Percentiles rank a stretch among this genome's conserved stretches.
Conservation (phyloP, 1,284 basidiomycete genomes). For the Moesziomyces parantarcticus region DNA sequence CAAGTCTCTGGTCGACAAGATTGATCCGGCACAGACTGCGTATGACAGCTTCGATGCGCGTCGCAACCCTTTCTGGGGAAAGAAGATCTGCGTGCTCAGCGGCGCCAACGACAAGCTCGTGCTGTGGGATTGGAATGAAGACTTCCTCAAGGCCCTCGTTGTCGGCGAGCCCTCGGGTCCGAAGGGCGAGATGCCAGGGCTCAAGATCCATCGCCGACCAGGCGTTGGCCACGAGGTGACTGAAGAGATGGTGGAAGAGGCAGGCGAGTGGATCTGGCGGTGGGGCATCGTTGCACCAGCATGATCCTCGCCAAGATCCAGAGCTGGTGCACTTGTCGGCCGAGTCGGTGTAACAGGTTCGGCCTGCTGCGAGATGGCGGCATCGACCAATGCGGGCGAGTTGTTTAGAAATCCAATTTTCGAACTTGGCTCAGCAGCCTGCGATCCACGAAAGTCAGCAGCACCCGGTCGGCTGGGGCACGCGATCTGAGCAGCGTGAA, state of each 20-base stretch:
- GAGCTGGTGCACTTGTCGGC: neutral
- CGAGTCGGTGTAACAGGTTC: neutral
- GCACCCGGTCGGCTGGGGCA: neutral
- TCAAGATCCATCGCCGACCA: slow-evolving; percentile 47
- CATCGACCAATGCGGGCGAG: slow-evolving; percentile 20
- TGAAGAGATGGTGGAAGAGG: slow-evolving; percentile 59
- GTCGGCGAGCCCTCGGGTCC: slow-evolving; percentile 46
- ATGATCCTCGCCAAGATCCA: neutral
- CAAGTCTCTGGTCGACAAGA: slow-evolving; percentile 48
- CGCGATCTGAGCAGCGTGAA: neutral
- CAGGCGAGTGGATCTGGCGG: slow-evolving; percentile 58
- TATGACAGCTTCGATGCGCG: slow-evolving; percentile 46
- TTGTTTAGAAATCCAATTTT: slow-evolving; percentile 46
- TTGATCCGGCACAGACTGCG: slow-evolving; percentile 54
- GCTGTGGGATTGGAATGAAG: slow-evolving; percentile 58
- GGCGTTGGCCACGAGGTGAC: slow-evolving; percentile 59
- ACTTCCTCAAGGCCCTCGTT: slow-evolving; percentile 54
- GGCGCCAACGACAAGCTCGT: slow-evolving; percentile 63
- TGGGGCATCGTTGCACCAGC: slow-evolving; percentile 41
- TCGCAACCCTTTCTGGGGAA: slow-evolving; percentile 59
- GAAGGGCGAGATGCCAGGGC: slow-evolving; percentile 36
- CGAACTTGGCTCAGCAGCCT: neutral
- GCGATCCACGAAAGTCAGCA: neutral
- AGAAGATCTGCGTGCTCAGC: slow-evolving; percentile 61
- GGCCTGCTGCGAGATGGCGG: neutral